Evolutionary conservation across 805 yeast genomes (phyloP), one percentile per base, ranked within the genome.

Genomic region (Candida broadrunensis): DNA sequence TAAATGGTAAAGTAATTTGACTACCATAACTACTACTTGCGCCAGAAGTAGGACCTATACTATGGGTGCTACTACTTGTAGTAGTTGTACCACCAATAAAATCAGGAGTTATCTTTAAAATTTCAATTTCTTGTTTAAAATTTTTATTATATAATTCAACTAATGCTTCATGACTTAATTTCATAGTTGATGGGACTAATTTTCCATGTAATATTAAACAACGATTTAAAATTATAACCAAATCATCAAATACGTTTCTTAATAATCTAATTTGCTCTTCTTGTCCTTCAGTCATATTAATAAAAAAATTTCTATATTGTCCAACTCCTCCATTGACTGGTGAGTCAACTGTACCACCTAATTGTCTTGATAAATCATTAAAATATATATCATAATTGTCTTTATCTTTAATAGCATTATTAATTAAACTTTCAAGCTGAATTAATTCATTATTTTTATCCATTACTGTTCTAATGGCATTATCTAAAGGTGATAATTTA

Each of bases 311-410:
- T 41, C 90, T 73, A 62, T 85, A 88, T 56, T 85, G 88, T 2
- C 88, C 86, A 47, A 88, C 86, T 43, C 97, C 97, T 26, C 97
- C 97, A 57, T 88, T 88, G 5, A 88, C 91, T 3, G 96, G 96
- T 0, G 96, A 80, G 57, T 88, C 95, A 40, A 89, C 90, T 0
- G 96, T 86, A 33, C 96, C 96, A 2, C 88, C 77, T 41, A 83
- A 65, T 52, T 79, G 80, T 60, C 91, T 71, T 5, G 90, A 81
- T 45, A 85, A 63, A 54, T 81, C 88, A 48, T 75, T 74, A 57
- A 82, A 81, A 21, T 76, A 58, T 0, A 80, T 62, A 2, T 69
- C 55, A 36, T 61, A 66, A 37, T 73, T 78, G 0, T 71, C 69
- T 51, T 74, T 76, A 21, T 78, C 81, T 48, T 72, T 77, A 40